Evolutionary conservation across 768 basidiomycete genomes (phyloP), one percentile per base, ranked within the genome.

Genomic region (Fistulinella prunicolor): DNA sequence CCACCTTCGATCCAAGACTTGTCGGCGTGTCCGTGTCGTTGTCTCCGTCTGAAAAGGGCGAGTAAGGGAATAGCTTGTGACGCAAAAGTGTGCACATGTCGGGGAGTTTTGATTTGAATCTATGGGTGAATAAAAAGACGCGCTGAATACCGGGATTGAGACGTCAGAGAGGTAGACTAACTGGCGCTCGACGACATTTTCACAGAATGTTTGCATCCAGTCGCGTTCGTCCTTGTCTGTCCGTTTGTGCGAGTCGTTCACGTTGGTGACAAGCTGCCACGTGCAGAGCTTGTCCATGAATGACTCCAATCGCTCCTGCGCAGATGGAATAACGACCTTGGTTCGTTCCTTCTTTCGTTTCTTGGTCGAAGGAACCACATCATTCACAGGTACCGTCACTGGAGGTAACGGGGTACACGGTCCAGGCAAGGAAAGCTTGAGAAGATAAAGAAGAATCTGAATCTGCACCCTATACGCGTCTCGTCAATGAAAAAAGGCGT

Each of bases 231-330:
- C 60, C 7, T 53, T 46, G 13, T 52, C 34, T 17, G 38, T 43
- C 4, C n/a, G 40, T 21, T 44, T 57, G n/a, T 46, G 34, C 20
- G 70, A 62, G 12, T 77, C 58, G 4, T 70, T 66, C 47, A 85
- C 62, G 28, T 64, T 59, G 4, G 51, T 53, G 53, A 72, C 64
- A 19, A 90, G 76, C 58, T 90, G 89, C 86, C 86, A 88, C 68
- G 77, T 81, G 4, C 83, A 85, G 7, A 91, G 64, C 58, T 83
- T 86, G 65, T 90, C 88, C 83, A 89, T 87, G 64, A 85, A 82
- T 1, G 73, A 70, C 61, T 90, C 86, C 1, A 89, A 65, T 21
- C 75, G 73, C n/a, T 81, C 83, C 42, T 79, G 77, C 2, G 57
- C 30, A 46, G 60, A 43, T 53, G 62, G 47, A 57, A 56, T 23